Evolutionary conservation across 805 yeast genomes (phyloP).

Genomic region (Yamadazyma tumulicola): DNA sequence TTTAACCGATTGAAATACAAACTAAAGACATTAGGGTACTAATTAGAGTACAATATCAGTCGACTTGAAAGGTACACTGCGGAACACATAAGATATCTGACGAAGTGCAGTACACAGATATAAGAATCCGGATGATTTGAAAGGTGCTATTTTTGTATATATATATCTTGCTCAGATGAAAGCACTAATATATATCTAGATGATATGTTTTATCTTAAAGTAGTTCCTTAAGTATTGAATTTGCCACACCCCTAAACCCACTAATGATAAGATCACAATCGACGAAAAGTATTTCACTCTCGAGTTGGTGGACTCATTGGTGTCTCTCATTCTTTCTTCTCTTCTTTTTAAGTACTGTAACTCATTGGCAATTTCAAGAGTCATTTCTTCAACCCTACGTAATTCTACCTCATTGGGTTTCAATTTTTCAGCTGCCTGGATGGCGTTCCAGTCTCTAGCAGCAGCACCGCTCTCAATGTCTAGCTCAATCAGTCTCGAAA

Average conservation of each 20-base stretch:
- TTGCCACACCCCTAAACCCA: conserved; percentile 90
- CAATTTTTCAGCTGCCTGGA: conserved; percentile 89
- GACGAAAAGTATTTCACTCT: conserved; percentile 88
- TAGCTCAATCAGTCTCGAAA: conserved; percentile 72
- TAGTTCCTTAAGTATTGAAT: conserved; percentile 86
- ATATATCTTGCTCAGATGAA: neutral
- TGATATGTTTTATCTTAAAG: conserved; percentile 82
- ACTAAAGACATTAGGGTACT: too few relatives aligned
- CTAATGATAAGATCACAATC: conserved; percentile 60
- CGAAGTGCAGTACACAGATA: neutral
- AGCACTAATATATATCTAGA: conserved; percentile 36
- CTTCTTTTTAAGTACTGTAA: conserved; percentile 80
- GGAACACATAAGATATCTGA: neutral
- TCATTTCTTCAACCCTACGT: conserved; percentile 79
- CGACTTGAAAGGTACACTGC: too few relatives aligned
- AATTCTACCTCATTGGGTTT: conserved; percentile 90
- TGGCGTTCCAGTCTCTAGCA: conserved; percentile 96
- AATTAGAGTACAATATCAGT: too few relatives aligned
- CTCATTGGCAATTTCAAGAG: conserved; percentile 77
- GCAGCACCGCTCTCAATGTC: conserved; percentile 95
- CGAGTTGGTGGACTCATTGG: conserved; percentile 92
- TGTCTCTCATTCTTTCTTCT: conserved; percentile 91
- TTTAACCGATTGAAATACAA: too few relatives aligned
- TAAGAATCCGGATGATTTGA: too few relatives aligned
- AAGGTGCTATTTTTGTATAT: too few relatives aligned